Conservation (phyloP, 495 filamentous ascomycete species). For the Penicillium diatomitis region DNA sequence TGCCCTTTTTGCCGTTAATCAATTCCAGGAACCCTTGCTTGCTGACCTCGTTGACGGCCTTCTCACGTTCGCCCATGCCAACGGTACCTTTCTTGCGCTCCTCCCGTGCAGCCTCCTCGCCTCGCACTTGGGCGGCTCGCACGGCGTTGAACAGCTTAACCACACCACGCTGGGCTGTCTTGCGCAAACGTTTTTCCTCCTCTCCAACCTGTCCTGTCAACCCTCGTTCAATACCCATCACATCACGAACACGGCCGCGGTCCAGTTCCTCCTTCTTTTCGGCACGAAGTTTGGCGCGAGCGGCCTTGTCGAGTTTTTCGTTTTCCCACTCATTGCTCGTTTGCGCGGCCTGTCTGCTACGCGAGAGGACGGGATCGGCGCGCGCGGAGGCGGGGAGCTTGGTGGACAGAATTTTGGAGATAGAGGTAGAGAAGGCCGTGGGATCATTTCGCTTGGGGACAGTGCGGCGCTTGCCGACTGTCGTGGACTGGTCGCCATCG, state of each 20-base stretch:
- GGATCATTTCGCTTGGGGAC: slow-evolving; percentile 78
- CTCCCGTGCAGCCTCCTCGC: slow-evolving; percentile 60
- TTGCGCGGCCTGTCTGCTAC: slow-evolving; percentile 59
- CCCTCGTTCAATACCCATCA: slow-evolving; percentile 49
- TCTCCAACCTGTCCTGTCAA: slow-evolving; percentile 51
- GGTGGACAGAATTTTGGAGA: slow-evolving; percentile 78
- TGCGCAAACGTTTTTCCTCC: slow-evolving; percentile 70
- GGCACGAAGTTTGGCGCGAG: slow-evolving; percentile 64
- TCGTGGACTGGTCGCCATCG: slow-evolving; percentile 13
- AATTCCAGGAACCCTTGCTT: slow-evolving; percentile 92
- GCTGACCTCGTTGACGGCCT: slow-evolving; percentile 86
- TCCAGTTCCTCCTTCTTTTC: slow-evolving; percentile 77
- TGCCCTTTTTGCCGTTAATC: slow-evolving; percentile 55
- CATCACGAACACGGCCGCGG: slow-evolving; percentile 79
- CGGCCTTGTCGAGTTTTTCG: slow-evolving; percentile 67
- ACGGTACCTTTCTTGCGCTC: slow-evolving; percentile 64
- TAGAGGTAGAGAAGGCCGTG: slow-evolving; percentile 77
- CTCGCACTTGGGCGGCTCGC: slow-evolving; percentile 79
- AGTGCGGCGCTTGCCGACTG: slow-evolving; percentile 14
- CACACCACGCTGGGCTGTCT: slow-evolving; percentile 84
- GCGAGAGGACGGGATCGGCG: slow-evolving; percentile 79
- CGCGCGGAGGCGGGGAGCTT: slow-evolving; percentile 76
- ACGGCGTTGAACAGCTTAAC: slow-evolving; percentile 96
- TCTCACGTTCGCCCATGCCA: slow-evolving; percentile 62
- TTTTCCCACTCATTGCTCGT: slow-evolving; percentile 59